These are phyloP conservation scores for Aspergillus kassunensis DNA, from an alignment of 495 filamentous ascomycete genomes.

Conservation along the genomic window DNA sequence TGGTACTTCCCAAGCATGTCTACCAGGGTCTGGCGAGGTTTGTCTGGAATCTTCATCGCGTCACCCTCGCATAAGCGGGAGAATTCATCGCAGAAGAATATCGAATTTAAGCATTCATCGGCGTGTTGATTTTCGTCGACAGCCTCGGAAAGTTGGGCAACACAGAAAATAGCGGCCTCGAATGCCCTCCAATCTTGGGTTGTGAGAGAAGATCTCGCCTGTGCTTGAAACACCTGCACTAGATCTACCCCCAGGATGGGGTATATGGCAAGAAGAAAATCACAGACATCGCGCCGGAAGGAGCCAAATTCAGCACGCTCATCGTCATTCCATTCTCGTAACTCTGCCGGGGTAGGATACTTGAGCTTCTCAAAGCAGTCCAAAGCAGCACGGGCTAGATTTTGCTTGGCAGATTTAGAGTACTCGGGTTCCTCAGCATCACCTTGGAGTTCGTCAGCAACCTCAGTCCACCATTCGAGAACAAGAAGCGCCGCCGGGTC, in stretches of 20 bases:
- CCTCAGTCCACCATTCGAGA: conserved; percentile 78
- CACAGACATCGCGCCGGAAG: conserved; percentile 75
- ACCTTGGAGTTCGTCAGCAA: conserved; percentile 37
- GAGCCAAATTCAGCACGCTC: conserved; percentile 68
- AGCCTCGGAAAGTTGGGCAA: conserved; percentile 72
- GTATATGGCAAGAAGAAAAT: conserved; percentile 75
- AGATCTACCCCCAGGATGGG: conserved; percentile 63
- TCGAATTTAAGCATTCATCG: conserved; percentile 61
- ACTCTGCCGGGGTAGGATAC: conserved; percentile 28
- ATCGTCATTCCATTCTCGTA: conserved; percentile 62
- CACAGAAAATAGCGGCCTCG: conserved; percentile 75
- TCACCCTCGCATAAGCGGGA: conserved; percentile 51
- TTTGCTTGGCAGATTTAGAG: conserved; percentile 28
- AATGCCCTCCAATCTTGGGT: conserved; percentile 67
- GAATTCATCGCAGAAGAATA: conserved; percentile 65
- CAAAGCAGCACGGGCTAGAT: conserved; percentile 35
- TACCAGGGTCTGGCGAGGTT: conserved; percentile 73
- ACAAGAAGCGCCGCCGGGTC: conserved; percentile 72
- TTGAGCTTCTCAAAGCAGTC: conserved; percentile 39
- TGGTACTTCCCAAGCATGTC: conserved; percentile 74
- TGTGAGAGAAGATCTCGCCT: conserved; percentile 56
- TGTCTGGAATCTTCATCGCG: conserved; percentile 52
- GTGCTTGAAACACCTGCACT: conserved; percentile 64
- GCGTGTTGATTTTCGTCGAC: conserved; percentile 61
- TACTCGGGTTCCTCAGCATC: conserved; percentile 21